phyloP scores from a whole-genome alignment of 2,329 filamentous ascomycete species.

The Aspergillus sp. region DNA sequence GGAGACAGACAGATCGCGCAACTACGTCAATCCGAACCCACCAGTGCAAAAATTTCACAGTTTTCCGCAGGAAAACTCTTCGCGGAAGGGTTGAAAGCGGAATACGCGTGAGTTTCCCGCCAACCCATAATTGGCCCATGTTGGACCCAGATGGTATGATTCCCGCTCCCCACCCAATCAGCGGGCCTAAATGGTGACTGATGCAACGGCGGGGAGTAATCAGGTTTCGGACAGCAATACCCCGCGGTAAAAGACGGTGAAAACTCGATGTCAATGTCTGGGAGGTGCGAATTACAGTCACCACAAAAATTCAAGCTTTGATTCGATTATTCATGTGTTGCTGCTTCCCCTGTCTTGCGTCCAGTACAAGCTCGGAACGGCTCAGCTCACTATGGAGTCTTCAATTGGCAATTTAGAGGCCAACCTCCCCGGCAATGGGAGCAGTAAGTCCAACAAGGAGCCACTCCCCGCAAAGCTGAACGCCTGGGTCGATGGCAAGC shows the following conservation, averaged over 20 bases:
- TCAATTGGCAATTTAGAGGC: background rate
- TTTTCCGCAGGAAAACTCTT: background rate
- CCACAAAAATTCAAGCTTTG: background rate
- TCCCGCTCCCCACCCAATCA: background rate
- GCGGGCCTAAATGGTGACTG: background rate
- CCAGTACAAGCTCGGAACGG: background rate
- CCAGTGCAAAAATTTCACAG: background rate
- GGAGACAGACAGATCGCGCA: no score
- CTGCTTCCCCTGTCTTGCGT: background rate
- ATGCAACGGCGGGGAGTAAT: background rate
- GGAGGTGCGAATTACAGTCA: background rate
- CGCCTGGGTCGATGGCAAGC: background rate
- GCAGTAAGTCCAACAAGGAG: background rate
- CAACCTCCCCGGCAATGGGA: background rate
- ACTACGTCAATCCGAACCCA: background rate
- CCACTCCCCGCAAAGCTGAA: background rate
- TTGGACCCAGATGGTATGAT: background rate
- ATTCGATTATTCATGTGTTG: background rate
- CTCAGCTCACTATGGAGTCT: background rate
- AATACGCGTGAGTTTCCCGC: background rate
- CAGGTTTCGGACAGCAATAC: background rate
- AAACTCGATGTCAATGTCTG: background rate
- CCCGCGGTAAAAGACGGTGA: background rate
- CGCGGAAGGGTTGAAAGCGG: background rate
- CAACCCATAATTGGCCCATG: background rate